Evolutionary conservation across 352 stramenopile genomes (phyloP), one percentile per base, ranked within the genome.

Genomic region (Phytophthora sojae): DNA sequence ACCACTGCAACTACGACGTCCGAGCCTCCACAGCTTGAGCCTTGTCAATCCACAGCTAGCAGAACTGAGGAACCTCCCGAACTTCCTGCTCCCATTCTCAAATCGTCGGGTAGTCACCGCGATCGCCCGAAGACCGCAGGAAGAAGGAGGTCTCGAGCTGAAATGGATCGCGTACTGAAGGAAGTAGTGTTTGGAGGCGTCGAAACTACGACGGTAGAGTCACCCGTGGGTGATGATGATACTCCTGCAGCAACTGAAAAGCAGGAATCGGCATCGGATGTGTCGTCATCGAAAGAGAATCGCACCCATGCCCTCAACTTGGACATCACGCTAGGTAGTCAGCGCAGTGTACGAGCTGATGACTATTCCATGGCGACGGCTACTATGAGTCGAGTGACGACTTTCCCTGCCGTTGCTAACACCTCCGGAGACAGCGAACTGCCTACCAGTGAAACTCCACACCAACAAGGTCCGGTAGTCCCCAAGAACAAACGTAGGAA

Each of bases 401-500:
- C 63, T 4, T 69, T 54, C 53, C 57, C 64, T 30, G 63, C 44
- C 6, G 45, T 65, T 14, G 51, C 15, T 44, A 52, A 44, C 3
- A 32, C 4, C 29, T 52, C 47, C 45, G 55, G 4, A 17, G 45
- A 55, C 19, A 50, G 19, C 29, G 49, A 56, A 8, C 15, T 7
- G 12, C 4, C 29, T 25, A 25, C 57, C 0, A 42, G 15, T 42
- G 35, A 42, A 17, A 42, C 35, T 42, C 11, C 17, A n/a, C 35
- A 21, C 12, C 35, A 52, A 3, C 52, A 66, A 57, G 54, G 15
- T 19, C 47, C 12, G 2, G 62, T 32, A 8, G 63, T 72, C 6
- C 67, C 62, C 17, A 75, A 79, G 37, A 58, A 75, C 12, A 79
- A 73, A 21, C 67, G 52, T 7, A 69, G 57, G 39, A 79, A 72